Evolutionary conservation across 2,329 filamentous ascomycete species (phyloP).

Genomic region (Alternaria ventricosa): DNA sequence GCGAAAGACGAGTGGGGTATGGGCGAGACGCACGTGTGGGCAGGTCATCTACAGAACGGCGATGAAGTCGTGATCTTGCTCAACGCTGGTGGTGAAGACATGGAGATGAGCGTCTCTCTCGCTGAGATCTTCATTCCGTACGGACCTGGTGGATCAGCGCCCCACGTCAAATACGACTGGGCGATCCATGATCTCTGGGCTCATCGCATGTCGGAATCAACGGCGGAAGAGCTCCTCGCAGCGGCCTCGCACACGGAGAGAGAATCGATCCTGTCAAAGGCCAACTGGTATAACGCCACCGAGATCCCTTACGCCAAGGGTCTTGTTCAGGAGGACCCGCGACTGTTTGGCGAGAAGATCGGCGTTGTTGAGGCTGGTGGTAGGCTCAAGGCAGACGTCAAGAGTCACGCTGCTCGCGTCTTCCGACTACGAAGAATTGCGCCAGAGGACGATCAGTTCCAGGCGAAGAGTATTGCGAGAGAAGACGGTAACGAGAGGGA

Average conservation of each 20-base stretch:
- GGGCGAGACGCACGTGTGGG: slow-evolving; percentile 36
- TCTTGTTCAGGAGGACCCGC: slow-evolving; percentile 21
- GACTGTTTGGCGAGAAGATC: slow-evolving; percentile 33
- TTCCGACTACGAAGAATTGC: slow-evolving; percentile 25
- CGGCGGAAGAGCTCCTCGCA: slow-evolving; percentile 20
- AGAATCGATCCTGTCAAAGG: slow-evolving; percentile 19
- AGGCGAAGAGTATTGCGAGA: slow-evolving; percentile 30
- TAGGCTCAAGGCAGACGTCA: slow-evolving; percentile 21
- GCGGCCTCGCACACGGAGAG: slow-evolving; percentile 14
- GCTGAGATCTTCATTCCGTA: slow-evolving; percentile 33
- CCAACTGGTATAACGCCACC: slow-evolving; percentile 32
- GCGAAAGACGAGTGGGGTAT: slow-evolving; percentile 31
- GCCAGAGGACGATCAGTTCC: slow-evolving; percentile 28
- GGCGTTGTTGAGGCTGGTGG: slow-evolving; percentile 29
- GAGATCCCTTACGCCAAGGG: slow-evolving; percentile 28
- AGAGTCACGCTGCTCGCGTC: slow-evolving; percentile 30
- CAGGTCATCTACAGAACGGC: slow-evolving; percentile 27
- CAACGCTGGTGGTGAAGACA: slow-evolving; percentile 26
- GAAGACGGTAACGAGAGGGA: slow-evolving; percentile 17
- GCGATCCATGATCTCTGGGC: slow-evolving; percentile 34
- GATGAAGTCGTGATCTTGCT: slow-evolving; percentile 31
- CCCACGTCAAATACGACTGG: slow-evolving; percentile 32
- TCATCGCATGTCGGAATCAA: slow-evolving; percentile 24
- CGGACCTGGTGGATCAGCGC: slow-evolving; percentile 32
- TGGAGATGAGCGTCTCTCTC: slow-evolving; percentile 29